Evolutionary conservation across 2,329 filamentous ascomycete genomes (phyloP), one percentile per base, ranked within the genome.

Genomic region (Trichoderma afroharzianum): DNA sequence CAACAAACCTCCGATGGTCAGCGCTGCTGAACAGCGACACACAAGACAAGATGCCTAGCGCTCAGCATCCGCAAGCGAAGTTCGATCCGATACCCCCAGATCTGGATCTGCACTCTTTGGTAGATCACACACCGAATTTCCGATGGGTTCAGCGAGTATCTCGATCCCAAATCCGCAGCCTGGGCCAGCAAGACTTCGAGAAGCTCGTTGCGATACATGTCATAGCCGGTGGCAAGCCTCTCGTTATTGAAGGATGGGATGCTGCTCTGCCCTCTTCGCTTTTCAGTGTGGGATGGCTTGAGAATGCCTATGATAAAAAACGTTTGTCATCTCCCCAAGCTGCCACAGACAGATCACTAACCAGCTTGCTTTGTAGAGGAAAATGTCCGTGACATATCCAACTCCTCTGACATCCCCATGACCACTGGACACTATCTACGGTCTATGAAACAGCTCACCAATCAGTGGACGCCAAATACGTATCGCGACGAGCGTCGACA

Each of bases 41-140:
- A 28, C 39, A n/a, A 33, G 36, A 53, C 77, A 87, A 77, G 32
- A 97, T 97, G 94, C 92, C 93, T 69, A 83, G 86, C 18, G 87
- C 92, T 15, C 85, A 91, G 72, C 90, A 95, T 76, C 93, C 93
- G 1, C 91, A 94, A 78, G 94, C 94, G 18, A 93, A 94, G 66
- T 98, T 98, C 81, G 94, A 97, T 80, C 95, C 95, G 1, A 93
- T 98, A 61, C 89, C 94, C 0, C 95, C 95, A 0, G 90, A 95
- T 77, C 89, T 98, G 71, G 92, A 98, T 78, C 85, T 98, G 18
- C 84, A 89, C 50, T 83, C 84, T 1, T 85, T 98, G 1, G 93
- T 98, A 18, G 91, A 96, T 71, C 87, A 87, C 9, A 93, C 92
- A 0, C 86, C 91, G 3, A 97, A 97, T 78, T 97, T 99, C 78